A percentile compares a stretch with the other conserved stretches of the same genome.
phyloP scores from a whole-genome alignment of 1,284 basidiomycete species.

The Cryptococcus neoformans region DNA sequence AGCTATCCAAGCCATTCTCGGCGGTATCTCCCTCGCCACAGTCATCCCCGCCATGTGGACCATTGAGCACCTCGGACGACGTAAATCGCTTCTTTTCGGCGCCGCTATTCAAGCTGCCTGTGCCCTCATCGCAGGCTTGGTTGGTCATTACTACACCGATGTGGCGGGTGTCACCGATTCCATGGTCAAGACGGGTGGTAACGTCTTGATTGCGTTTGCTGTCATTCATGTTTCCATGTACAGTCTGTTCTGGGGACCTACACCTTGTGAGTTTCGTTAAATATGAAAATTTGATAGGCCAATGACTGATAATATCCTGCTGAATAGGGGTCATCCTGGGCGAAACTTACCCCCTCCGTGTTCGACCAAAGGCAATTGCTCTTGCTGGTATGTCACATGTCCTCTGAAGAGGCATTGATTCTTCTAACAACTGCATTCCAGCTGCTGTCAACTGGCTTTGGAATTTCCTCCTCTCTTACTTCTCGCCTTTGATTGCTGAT shows the following conservation, averaged over 20 bases:
- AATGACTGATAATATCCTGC: neutral
- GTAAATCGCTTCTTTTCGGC: conserved; percentile 58
- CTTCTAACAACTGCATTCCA: neutral
- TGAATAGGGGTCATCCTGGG: conserved; percentile 55
- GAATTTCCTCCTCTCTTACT: conserved; percentile 62
- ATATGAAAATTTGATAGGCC: neutral
- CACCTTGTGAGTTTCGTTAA: conserved; percentile 52
- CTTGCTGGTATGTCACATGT: conserved; percentile 54
- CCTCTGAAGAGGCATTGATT: neutral
- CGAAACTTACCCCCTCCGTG: conserved; percentile 67
- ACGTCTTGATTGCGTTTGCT: conserved; percentile 64
- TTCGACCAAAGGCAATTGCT: conserved; percentile 70
- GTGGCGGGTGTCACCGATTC: conserved; percentile 50
- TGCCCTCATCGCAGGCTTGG: conserved; percentile 56
- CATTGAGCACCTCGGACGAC: conserved; percentile 40
- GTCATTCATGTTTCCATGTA: conserved; percentile 71
- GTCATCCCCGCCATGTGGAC: conserved; percentile 42
- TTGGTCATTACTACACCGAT: conserved; percentile 62
- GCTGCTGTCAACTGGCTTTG: conserved; percentile 51
- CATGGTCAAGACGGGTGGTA: conserved; percentile 57
- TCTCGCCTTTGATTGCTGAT: conserved; percentile 55
- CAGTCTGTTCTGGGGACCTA: conserved; percentile 63
- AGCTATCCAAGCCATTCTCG: conserved; percentile 25
- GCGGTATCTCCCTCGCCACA: conserved; percentile 30
- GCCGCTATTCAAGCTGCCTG: conserved; percentile 58